These are phyloP conservation scores for Penicillium canescens DNA, from an alignment of 495 filamentous ascomycete genomes.

Conservation along the genomic window DNA sequence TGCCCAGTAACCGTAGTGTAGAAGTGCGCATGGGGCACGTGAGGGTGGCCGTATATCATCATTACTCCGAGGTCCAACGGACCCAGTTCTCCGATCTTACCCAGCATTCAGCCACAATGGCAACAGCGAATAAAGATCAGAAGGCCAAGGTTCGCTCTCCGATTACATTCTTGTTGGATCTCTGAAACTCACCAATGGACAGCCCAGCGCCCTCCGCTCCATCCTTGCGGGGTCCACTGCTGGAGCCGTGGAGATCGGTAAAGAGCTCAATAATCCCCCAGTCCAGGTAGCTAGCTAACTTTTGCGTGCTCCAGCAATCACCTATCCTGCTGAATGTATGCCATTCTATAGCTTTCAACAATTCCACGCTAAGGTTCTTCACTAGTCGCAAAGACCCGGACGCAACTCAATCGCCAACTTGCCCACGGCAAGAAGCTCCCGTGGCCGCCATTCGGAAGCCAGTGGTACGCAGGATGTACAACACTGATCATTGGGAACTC, in stretches of 20 bases:
- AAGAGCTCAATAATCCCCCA: constrained; percentile 6
- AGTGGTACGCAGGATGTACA: constrained; percentile 98
- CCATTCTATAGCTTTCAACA: neutral
- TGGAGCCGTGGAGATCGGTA: constrained; percentile 93
- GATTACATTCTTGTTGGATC: neutral
- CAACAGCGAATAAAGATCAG: constrained; percentile 39
- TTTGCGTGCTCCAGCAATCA: constrained; percentile 64
- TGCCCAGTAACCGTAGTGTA: neutral
- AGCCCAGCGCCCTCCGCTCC: constrained; percentile 81
- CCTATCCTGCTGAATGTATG: constrained; percentile 95
- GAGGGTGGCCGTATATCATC: constrained; percentile 15
- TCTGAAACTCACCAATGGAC: constrained; percentile 19
- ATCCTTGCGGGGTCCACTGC: constrained; percentile 87
- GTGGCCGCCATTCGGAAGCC: constrained; percentile 88
- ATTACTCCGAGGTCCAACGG: constrained; percentile 16
- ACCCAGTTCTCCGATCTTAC: constrained; percentile 6
- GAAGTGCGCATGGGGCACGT: constrained; percentile 21
- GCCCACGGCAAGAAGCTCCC: constrained; percentile 83
- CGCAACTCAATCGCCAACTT: constrained; percentile 87
- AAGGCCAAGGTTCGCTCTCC: constrained; percentile 42
- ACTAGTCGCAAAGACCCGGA: constrained; percentile 87
- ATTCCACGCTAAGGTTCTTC: constrained; percentile 13
- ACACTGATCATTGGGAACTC: constrained; percentile 97
- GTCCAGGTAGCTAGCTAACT: constrained; percentile 16
- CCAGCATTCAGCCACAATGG: constrained; percentile 31